Evolutionary conservation across 352 stramenopile species (phyloP).

Genomic region (Thraustotheca clavata): DNA sequence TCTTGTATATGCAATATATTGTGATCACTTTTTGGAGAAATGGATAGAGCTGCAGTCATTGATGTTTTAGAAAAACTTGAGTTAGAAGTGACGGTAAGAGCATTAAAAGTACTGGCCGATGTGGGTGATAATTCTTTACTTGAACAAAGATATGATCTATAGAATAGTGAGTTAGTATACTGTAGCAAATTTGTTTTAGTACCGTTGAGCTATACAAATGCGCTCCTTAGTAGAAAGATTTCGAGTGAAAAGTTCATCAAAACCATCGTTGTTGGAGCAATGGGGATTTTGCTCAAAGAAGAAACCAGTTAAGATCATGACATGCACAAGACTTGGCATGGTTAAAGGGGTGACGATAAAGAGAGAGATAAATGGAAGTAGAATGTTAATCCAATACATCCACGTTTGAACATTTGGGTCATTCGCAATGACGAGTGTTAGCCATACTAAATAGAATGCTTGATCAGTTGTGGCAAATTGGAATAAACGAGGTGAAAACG

Average conservation of each 20-base stretch:
- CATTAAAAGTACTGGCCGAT: no score
- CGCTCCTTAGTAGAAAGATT: conserved; percentile 12
- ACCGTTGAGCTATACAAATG: conserved; percentile 15
- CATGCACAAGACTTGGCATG: conserved; percentile 78
- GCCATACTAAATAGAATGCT: conserved; percentile 81
- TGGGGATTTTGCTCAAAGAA: conserved; percentile 68
- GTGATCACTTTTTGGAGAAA: no score
- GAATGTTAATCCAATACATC: conserved; percentile 44
- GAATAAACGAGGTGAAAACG: conserved; percentile 63
- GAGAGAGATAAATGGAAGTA: conserved; percentile 51
- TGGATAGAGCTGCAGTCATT: no score
- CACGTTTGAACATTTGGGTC: conserved; percentile 35
- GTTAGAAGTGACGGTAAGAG: no score
- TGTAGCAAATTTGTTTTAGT: no score
- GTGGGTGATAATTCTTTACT: no score
- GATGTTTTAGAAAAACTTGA: no score
- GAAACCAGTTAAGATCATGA: conserved; percentile 81
- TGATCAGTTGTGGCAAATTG: conserved; percentile 82
- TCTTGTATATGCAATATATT: no score
- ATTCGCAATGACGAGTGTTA: conserved; percentile 47
- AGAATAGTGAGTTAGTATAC: no score
- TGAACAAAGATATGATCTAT: no score
- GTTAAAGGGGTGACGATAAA: conserved; percentile 77
- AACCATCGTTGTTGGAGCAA: neutral
- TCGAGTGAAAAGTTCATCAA: neutral